Percentiles rank a stretch among this genome's conserved stretches.
Evolutionary conservation across 805 yeast genomes (phyloP).

Genomic region (Yamadazyma olivae): DNA sequence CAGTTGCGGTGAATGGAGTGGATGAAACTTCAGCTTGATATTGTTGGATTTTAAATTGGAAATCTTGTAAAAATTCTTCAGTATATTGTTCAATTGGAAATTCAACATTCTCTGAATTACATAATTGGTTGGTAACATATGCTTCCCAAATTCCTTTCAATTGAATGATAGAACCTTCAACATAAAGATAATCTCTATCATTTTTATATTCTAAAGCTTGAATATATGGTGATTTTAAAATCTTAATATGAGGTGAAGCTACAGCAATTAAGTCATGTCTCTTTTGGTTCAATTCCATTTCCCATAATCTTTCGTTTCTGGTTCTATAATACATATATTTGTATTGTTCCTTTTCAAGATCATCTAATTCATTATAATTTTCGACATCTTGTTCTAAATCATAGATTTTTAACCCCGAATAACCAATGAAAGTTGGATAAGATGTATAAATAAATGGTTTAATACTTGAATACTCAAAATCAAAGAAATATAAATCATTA

Average conservation of each 20-base stretch:
- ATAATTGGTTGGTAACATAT: slow-evolving; percentile 56
- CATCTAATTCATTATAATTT: slow-evolving; percentile 62
- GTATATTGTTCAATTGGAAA: slow-evolving; percentile 61
- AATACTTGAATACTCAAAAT: slow-evolving; percentile 76
- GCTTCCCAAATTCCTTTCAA: slow-evolving; percentile 68
- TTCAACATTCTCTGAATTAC: slow-evolving; percentile 34
- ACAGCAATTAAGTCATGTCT: slow-evolving; percentile 70
- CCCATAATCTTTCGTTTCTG: slow-evolving; percentile 90
- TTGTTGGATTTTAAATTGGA: slow-evolving; percentile 54
- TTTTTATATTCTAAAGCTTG: slow-evolving; percentile 57
- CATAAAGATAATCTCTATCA: slow-evolving; percentile 58
- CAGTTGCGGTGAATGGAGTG: slow-evolving; percentile 83
- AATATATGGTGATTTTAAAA: slow-evolving; percentile 61
- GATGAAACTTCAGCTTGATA: slow-evolving; percentile 68
- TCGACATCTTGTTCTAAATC: slow-evolving; percentile 72
- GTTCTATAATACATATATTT: slow-evolving; percentile 86
- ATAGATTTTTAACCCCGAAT: slow-evolving; percentile 86
- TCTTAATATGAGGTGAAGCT: slow-evolving; percentile 80
- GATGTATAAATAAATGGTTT: slow-evolving; percentile 79
- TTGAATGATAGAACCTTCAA: slow-evolving; percentile 66
- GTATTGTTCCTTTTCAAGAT: slow-evolving; percentile 73
- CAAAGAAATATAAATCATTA: slow-evolving; percentile 54
- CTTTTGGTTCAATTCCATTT: slow-evolving; percentile 62
- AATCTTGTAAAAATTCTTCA: slow-evolving; percentile 56
- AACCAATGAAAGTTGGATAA: slow-evolving; percentile 80